Percentiles rank a stretch among this genome's conserved stretches.
phyloP scores from a whole-genome alignment of 2,329 filamentous ascomycete species.

The Colletotrichum tropicale region DNA sequence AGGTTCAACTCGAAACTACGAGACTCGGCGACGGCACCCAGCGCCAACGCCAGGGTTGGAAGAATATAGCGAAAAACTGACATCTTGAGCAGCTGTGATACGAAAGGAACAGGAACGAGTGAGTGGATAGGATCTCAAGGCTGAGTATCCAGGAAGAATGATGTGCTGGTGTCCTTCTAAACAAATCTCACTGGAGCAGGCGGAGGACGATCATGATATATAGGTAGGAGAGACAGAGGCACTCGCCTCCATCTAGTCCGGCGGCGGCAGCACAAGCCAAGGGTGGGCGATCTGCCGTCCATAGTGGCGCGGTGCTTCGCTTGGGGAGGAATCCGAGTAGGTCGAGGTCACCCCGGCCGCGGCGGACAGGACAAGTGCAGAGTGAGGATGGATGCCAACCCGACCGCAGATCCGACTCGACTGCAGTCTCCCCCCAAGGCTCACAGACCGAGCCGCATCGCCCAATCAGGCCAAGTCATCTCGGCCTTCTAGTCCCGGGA shows the following conservation, averaged over 20 bases:
- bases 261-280: slow-evolving; percentile 2
- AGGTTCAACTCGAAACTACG: slow-evolving; percentile 28
- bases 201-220: slow-evolving; percentile 20
- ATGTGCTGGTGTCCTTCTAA: slow-evolving; percentile 10
- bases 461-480: slow-evolving; percentile 7
- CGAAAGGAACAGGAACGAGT: slow-evolving; percentile 13
- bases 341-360: not conserved
- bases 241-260: not conserved
- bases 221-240: slow-evolving; percentile 12
- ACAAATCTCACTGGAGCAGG: not conserved
- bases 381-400: not conserved
- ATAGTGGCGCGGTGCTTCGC: slow-evolving; percentile 15
- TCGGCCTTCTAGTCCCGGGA: slow-evolving; percentile 3
- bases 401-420: slow-evolving; percentile 1
- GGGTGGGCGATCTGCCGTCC: slow-evolving; percentile 7
- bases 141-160: slow-evolving; percentile 5
- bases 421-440: not conserved
- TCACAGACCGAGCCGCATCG: slow-evolving; percentile 8
- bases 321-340: slow-evolving; percentile 9
- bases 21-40: slow-evolving; percentile 15
- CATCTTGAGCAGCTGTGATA: slow-evolving; percentile 8
- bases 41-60: slow-evolving; percentile 17
- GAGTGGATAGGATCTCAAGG: slow-evolving; percentile 19
- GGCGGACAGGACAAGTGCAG: not conserved
- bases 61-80: slow-evolving; percentile 19